These are phyloP conservation scores for Cercophora samala DNA, from an alignment of 495 filamentous ascomycete species.

Conservation along the genomic window DNA sequence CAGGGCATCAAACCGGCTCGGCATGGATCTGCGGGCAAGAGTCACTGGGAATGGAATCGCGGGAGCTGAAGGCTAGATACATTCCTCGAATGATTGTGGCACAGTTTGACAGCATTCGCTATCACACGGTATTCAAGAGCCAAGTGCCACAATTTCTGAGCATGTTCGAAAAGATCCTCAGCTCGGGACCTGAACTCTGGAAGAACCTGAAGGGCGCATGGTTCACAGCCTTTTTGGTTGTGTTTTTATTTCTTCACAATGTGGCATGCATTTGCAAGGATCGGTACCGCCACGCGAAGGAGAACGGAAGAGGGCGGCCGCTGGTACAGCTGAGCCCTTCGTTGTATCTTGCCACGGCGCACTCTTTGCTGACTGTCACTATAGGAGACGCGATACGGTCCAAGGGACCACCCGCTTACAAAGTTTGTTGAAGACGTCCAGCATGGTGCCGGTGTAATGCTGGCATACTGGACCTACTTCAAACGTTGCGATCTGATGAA, in stretches of 20 bases:
- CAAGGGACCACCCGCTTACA: constrained; percentile 17
- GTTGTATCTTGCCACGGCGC: background rate
- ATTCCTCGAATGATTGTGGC: constrained; percentile 48
- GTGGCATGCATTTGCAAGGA: constrained; percentile 23
- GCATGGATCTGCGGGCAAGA: constrained; percentile 37
- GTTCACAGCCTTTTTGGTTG: constrained; percentile 41
- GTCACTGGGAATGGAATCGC: constrained; percentile 31
- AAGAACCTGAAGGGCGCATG: constrained; percentile 31
- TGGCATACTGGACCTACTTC: constrained; percentile 33
- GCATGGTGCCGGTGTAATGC: constrained; percentile 22
- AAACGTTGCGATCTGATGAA: constrained; percentile 28
- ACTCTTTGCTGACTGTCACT: background rate
- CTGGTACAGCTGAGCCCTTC: constrained; percentile 11
- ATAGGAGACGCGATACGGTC: constrained; percentile 32
- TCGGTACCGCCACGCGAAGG: constrained; percentile 17
- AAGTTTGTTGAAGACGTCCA: constrained; percentile 29
- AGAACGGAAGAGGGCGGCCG: constrained; percentile 15
- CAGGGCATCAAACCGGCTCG: constrained; percentile 34
- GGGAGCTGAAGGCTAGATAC: constrained; percentile 17
- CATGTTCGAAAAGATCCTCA: constrained; percentile 32
- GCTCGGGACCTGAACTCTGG: constrained; percentile 7
- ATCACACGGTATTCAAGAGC: constrained; percentile 27
- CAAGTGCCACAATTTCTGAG: constrained; percentile 18
- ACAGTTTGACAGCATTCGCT: constrained; percentile 47
- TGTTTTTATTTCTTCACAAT: constrained; percentile 38